phyloP scores from a whole-genome alignment of 768 basidiomycete genomes.

The Tricholoma sp. region DNA sequence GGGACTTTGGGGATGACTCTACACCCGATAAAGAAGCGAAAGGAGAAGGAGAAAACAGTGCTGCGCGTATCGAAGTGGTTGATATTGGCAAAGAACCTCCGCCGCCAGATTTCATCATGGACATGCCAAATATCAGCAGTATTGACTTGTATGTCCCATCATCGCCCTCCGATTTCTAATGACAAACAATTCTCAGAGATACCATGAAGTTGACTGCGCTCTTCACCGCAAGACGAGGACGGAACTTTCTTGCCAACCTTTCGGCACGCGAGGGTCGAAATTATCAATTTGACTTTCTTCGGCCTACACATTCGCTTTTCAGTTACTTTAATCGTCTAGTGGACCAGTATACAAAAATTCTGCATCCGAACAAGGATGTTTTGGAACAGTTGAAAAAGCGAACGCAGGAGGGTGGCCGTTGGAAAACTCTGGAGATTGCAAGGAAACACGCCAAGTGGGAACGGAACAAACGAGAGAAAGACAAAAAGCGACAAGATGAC shows the following conservation, averaged over 20 bases:
- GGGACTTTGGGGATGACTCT: conserved; percentile 64
- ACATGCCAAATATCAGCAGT: conserved; percentile 80
- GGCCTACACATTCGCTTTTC: conserved; percentile 93
- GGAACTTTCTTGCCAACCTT: conserved; percentile 77
- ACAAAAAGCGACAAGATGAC: conserved; percentile 84
- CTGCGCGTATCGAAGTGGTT: conserved; percentile 37
- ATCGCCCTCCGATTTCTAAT: conserved; percentile 6
- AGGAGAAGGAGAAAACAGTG: conserved; percentile 25
- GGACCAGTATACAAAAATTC: conserved; percentile 89
- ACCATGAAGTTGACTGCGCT: conserved; percentile 95
- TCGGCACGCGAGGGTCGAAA: conserved; percentile 89
- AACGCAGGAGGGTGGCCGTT: conserved; percentile 59
- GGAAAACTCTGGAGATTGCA: conserved; percentile 75
- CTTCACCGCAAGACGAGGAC: conserved; percentile 90
- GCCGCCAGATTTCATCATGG: conserved; percentile 74
- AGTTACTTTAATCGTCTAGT: conserved; percentile 96
- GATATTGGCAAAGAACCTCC: conserved; percentile 77
- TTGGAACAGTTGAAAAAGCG: conserved; percentile 66
- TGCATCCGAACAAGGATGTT: conserved; percentile 75
- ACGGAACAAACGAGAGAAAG: conserved; percentile 73
- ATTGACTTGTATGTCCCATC: conserved; percentile 77
- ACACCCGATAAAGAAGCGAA: conserved; percentile 42
- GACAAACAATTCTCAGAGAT: conserved; percentile 49
- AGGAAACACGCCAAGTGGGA: conserved; percentile 86
- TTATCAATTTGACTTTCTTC: conserved; percentile 96